phyloP scores from a whole-genome alignment of 2,329 filamentous ascomycete genomes.

The Calonectria henricotiae region DNA sequence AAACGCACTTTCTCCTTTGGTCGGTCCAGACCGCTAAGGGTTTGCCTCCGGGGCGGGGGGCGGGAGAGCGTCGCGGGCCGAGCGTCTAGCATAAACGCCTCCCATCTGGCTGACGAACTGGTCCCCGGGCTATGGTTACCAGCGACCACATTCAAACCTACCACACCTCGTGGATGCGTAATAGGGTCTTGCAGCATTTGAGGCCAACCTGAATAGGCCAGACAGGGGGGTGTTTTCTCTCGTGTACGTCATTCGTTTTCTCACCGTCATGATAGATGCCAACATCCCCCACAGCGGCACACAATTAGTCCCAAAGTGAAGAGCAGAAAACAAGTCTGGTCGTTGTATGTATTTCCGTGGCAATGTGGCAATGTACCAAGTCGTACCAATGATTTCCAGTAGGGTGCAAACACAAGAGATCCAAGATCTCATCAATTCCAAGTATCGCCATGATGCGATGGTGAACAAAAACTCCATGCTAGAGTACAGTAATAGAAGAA shows the following conservation, averaged over 20 bases:
- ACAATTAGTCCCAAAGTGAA: not conserved
- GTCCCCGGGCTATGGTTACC: not conserved
- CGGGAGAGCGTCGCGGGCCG: slow-evolving; percentile 37
- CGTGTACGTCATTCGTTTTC: slow-evolving; percentile 6
- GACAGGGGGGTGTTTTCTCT: slow-evolving; percentile 25
- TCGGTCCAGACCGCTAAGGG: slow-evolving; percentile 18
- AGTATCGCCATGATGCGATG: slow-evolving; percentile 32
- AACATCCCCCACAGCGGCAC: slow-evolving; percentile 4
- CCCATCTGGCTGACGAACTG: slow-evolving; percentile 13
- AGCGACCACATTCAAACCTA: not conserved
- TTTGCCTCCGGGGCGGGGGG: slow-evolving; percentile 12
- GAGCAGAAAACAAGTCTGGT: slow-evolving; percentile 10
- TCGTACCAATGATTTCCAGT: slow-evolving; percentile 33
- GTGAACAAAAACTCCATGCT: slow-evolving; percentile 46
- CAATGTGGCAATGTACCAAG: slow-evolving; percentile 30
- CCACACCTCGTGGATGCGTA: slow-evolving; percentile 4
- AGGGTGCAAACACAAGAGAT: slow-evolving; percentile 11
- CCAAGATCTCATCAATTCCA: slow-evolving; percentile 26
- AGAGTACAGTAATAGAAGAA: slow-evolving; percentile 35
- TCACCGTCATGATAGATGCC: slow-evolving; percentile 15
- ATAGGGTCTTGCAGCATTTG: slow-evolving; percentile 20
- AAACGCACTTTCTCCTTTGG: not conserved
- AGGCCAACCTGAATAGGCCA: slow-evolving; percentile 9
- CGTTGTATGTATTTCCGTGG: slow-evolving; percentile 44
- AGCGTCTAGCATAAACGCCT: slow-evolving; percentile 32